phyloP scores from a whole-genome alignment of 1,284 basidiomycete genomes.

The Fomitopsis palustris region DNA sequence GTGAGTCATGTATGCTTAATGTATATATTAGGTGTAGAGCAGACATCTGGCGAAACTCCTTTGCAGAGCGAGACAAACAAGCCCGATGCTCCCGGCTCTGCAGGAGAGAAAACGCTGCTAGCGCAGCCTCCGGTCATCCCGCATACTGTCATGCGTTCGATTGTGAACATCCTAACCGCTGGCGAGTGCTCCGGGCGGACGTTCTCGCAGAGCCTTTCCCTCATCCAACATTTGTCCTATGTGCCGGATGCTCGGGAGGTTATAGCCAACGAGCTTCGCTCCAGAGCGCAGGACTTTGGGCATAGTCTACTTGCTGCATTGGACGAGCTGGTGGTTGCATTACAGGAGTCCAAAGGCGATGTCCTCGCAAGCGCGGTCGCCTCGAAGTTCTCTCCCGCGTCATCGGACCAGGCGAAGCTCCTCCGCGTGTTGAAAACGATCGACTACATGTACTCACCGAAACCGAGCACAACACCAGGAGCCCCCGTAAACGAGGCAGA shows the following conservation, averaged over 20 bases:
- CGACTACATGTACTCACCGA: slow-evolving; percentile 89
- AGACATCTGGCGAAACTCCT: background rate
- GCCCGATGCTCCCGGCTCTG: slow-evolving; percentile 28
- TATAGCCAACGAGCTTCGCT: slow-evolving; percentile 82
- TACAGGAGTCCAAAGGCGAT: slow-evolving; percentile 55
- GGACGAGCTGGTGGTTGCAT: slow-evolving; percentile 64
- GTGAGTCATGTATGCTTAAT: background rate
- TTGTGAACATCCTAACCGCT: slow-evolving; percentile 91
- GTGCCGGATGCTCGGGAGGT: slow-evolving; percentile 85
- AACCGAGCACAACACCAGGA: slow-evolving; percentile 37
- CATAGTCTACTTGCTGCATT: slow-evolving; percentile 71
- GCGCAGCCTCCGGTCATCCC: slow-evolving; percentile 81
- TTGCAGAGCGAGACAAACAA: slow-evolving; percentile 1
- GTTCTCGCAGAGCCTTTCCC: slow-evolving; percentile 85
- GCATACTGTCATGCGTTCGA: slow-evolving; percentile 74
- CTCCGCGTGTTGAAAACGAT: slow-evolving; percentile 92
- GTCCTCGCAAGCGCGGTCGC: slow-evolving; percentile 67
- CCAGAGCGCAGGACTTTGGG: slow-evolving; percentile 85
- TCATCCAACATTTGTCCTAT: slow-evolving; percentile 88
- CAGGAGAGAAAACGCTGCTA: slow-evolving; percentile 64
- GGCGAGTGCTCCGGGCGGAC: slow-evolving; percentile 95
- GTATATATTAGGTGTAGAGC: background rate
- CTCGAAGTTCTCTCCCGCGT: slow-evolving; percentile 87
- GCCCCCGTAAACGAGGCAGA: slow-evolving; percentile 43
- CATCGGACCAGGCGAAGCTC: slow-evolving; percentile 90